A percentile compares a stretch with the other conserved stretches of the same genome.
Conservation (phyloP, 2,329 filamentous ascomycete genomes). For the Aspergillus ochraceoroseus region DNA sequence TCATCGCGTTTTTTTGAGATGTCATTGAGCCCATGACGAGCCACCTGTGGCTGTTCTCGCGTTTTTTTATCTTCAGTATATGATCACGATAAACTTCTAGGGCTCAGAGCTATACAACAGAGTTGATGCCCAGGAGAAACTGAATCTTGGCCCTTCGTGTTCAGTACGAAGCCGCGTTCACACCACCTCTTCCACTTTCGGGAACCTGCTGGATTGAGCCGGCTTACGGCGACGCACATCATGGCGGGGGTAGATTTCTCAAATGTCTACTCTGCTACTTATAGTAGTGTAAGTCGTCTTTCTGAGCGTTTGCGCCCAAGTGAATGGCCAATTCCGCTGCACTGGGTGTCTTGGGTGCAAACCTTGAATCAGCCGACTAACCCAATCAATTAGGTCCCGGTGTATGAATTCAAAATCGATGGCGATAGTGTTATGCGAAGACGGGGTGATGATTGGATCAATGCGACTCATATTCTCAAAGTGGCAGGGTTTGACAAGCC, state of each 20-base stretch:
- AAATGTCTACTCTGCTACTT: conserved; percentile 60
- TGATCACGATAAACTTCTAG: conserved; percentile 15
- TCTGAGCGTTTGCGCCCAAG: conserved; percentile 2
- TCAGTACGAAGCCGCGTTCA: conserved; percentile 11
- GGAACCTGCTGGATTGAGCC: conserved; percentile 23
- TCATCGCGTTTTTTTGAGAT: conserved; percentile 27
- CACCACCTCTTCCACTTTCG: conserved; percentile 20
- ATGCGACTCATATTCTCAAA: conserved; percentile 98
- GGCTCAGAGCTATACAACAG: not conserved
- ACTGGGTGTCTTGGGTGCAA: not conserved
- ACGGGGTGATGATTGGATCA: conserved; percentile 92
- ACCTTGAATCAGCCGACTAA: conserved; percentile 6
- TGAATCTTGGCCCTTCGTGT: conserved; percentile 12
- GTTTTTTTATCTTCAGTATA: conserved; percentile 11
- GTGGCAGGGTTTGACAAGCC: conserved; percentile 97
- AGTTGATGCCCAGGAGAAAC: conserved; percentile 12
- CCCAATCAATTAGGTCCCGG: conserved; percentile 64
- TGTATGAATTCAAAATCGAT: conserved; percentile 87
- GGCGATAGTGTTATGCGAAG: conserved; percentile 94
- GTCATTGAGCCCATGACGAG: conserved; percentile 27
- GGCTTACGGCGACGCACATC: conserved; percentile 24
- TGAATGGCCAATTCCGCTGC: not conserved
- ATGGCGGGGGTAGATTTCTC: conserved; percentile 36
- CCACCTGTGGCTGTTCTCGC: conserved; percentile 30
- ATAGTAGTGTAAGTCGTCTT: conserved; percentile 54